Evolutionary conservation across 768 basidiomycete genomes (phyloP), one percentile per base, ranked within the genome.

Genomic region (Suillus spraguei): DNA sequence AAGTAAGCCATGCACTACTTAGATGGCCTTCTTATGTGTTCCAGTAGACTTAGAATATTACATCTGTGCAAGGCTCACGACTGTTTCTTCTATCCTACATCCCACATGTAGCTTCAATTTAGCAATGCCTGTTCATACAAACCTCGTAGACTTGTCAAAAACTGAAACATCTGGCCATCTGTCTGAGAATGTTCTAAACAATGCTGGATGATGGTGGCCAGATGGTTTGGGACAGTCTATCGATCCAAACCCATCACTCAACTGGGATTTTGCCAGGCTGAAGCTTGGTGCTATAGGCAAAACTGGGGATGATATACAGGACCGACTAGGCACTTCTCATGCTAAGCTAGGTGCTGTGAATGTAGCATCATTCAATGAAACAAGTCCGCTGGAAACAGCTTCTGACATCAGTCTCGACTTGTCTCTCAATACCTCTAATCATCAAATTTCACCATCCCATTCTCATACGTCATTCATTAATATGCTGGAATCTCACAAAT

Each of bases 391-490:
- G 58, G 90, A 92, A 71, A 85, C 88, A 10, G 84, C 85, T 39
- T 92, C 90, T 38, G 86, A 83, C 70, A 81, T 86, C 60, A 92
- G 90, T 72, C 79, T 86, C 56, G 88, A 86, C 68, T 92, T 90
- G 55, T 91, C 67, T 64, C 88, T 90, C 24, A 85, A 87, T 61
- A 76, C 82, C 50, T 83, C 87, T 65, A 88, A 90, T 66, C 87
- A 88, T 74, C 83, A 84, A 64, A 85, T 87, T 69, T 81, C 77
- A 61, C 81, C 85, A 35, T 87, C 88, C 65, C 91, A 92, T 75
- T 92, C 91, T 65, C 86, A 91, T 61, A 91, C 88, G 60, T 92
- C 91, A 32, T 92, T 91, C 20, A 87, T 88, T 66, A 91, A 92
- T 76, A 89, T 88, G 38, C 83, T 87, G 35, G 80, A 82, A 56